A percentile compares a stretch with the other conserved stretches of the same genome.
Evolutionary conservation across 257 asterid species (phyloP).

Genomic region (Solanum neorickii): DNA sequence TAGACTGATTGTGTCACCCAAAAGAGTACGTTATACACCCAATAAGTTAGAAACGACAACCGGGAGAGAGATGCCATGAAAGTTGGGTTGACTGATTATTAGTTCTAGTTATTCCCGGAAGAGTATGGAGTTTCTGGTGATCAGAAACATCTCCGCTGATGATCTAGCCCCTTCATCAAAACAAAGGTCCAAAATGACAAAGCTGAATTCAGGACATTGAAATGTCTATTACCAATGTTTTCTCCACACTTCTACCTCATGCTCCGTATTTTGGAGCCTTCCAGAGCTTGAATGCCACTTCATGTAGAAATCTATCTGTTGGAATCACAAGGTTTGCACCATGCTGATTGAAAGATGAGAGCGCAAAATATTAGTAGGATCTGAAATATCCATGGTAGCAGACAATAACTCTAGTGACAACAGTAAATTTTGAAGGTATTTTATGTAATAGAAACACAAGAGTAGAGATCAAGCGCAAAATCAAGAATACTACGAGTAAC

Average conservation of each 20-base stretch:
- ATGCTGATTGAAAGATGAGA: conserved; percentile 30
- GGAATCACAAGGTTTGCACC: conserved; percentile 71
- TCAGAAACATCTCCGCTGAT: neutral
- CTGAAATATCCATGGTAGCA: neutral
- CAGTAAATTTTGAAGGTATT: neutral
- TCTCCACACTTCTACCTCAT: conserved; percentile 15
- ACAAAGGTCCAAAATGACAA: neutral
- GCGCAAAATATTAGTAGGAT: neutral
- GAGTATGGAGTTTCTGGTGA: neutral
- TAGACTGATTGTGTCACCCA: neutral
- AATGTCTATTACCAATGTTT: neutral
- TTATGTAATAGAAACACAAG: neutral
- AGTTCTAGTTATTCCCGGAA: neutral
- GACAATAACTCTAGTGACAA: neutral
- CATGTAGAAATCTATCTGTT: conserved; percentile 74
- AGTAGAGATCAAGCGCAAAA: neutral
- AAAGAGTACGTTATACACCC: neutral
- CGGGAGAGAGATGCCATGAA: neutral
- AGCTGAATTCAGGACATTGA: neutral
- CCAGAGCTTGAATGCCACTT: conserved; percentile 92
- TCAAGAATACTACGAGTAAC: neutral
- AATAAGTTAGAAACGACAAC: neutral
- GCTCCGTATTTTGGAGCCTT: conserved; percentile 98
- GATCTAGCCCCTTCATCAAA: neutral
- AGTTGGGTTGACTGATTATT: neutral